Conservation (phyloP, 345 rosid species). For the Ricinus communis region DNA sequence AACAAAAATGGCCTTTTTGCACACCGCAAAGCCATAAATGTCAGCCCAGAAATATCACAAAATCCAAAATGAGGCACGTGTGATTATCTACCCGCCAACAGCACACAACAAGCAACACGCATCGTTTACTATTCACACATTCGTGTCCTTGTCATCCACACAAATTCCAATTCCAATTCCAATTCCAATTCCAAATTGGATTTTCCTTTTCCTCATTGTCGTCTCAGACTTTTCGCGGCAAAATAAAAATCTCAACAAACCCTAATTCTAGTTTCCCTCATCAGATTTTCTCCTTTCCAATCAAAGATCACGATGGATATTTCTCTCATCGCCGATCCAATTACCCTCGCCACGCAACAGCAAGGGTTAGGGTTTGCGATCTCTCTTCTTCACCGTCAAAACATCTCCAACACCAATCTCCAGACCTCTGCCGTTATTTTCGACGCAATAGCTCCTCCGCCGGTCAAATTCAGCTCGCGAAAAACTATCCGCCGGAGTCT, state of each 20-base stretch:
- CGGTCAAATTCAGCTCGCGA: slow-evolving; percentile 43
- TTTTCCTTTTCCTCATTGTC: not conserved
- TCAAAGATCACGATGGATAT: slow-evolving; percentile 46
- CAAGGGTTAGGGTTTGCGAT: slow-evolving; percentile 54
- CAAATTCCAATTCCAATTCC: not conserved
- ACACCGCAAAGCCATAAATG: too few relatives aligned
- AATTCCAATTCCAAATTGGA: not conserved
- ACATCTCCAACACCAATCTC: slow-evolving; percentile 23
- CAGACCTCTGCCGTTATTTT: slow-evolving; percentile 26
- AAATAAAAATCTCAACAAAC: slow-evolving; percentile 10
- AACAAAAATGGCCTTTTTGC: too few relatives aligned
- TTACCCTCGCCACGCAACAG: slow-evolving; percentile 39
- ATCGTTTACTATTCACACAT: slow-evolving; percentile 1
- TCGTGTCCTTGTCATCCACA: not conserved
- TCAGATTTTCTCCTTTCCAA: not conserved
- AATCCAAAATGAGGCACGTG: not conserved
- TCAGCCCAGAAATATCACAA: not conserved
- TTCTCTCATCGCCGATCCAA: slow-evolving; percentile 48
- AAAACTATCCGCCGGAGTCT: slow-evolving; percentile 47
- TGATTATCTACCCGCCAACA: not conserved
- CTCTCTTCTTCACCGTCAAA: slow-evolving; percentile 36
- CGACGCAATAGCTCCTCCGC: slow-evolving; percentile 54
- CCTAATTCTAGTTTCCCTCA: slow-evolving; percentile 18
- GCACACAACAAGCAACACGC: slow-evolving; percentile 14
- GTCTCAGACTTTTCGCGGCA: too few relatives aligned